phyloP scores from a whole-genome alignment of 2,329 filamentous ascomycete species.

The Malbranchea zuffiana region DNA sequence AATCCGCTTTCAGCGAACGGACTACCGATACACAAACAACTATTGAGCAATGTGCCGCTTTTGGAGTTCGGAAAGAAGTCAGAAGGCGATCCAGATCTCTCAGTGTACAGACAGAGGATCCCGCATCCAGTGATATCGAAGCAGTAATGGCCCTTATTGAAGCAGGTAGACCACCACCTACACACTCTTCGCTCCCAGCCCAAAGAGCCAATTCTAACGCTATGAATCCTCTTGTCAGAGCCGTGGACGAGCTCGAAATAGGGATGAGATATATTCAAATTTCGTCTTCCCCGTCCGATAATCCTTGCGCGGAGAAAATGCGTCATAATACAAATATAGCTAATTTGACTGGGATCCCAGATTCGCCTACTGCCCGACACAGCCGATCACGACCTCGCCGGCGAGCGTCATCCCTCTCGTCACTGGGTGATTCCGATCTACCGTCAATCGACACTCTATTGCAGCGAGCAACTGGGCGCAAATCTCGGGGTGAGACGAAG shows the following conservation, averaged over 20 bases:
- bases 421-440: too few species aligned
- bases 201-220: slow-evolving; percentile 5
- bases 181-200: not conserved
- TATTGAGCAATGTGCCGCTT: slow-evolving; percentile 6
- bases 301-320: not conserved
- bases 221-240: slow-evolving; percentile 4
- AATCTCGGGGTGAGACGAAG: too few species aligned
- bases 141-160: slow-evolving; percentile 8
- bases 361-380: too few species aligned
- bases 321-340: not conserved
- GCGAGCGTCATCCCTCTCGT: too few species aligned
- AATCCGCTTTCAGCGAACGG: not conserved
- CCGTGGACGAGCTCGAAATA: slow-evolving; percentile 5
- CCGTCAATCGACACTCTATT: too few species aligned
- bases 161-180: slow-evolving; percentile 10
- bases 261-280: not conserved
- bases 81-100: not conserved
- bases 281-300: slow-evolving; percentile 3
- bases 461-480: too few species aligned
- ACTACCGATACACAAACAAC: slow-evolving; percentile 2
- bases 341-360: too few species aligned
- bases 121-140: slow-evolving; percentile 10
- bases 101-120: not conserved
- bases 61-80: slow-evolving; percentile 4
- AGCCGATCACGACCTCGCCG: too few species aligned